Percentiles rank a stretch among this genome's conserved stretches.
phyloP scores from a whole-genome alignment of 345 rosid genomes.

The Gossypium turneri region DNA sequence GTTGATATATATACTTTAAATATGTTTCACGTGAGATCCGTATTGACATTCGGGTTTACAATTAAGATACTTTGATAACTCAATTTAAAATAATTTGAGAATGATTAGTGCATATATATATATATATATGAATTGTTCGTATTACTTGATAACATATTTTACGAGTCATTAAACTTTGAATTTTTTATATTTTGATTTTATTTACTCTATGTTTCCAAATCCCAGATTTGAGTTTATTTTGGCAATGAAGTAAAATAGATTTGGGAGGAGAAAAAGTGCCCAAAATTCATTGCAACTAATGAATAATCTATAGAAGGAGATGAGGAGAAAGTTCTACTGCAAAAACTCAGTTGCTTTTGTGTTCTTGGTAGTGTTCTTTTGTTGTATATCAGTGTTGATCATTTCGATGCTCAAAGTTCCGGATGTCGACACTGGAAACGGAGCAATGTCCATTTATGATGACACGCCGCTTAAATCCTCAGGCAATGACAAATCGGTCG shows the following conservation, averaged over 20 bases:
- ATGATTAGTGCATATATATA: too few species aligned
- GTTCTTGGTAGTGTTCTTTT: conserved; percentile 35
- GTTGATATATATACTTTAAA: too few species aligned
- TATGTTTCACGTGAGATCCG: too few species aligned
- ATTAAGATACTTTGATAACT: too few species aligned
- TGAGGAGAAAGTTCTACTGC: conserved; percentile 34
- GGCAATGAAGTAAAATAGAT: background rate
- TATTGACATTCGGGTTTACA: too few species aligned
- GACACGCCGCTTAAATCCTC: background rate
- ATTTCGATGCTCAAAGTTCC: conserved; percentile 55
- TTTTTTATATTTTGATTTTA: background rate
- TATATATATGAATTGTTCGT: too few species aligned
- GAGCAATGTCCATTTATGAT: conserved; percentile 13
- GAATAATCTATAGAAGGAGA: conserved; percentile 12
- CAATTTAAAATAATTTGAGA: too few species aligned
- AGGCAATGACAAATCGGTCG: conserved; percentile 26
- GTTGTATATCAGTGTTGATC: conserved; percentile 39
- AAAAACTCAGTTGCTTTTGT: conserved; percentile 43
- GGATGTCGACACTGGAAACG: conserved; percentile 28
- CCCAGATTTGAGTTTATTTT: background rate
- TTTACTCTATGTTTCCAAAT: background rate
- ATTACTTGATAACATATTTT: background rate
- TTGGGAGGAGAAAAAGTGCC: background rate
- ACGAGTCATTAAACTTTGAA: background rate
- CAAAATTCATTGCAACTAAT: background rate